Evolutionary conservation across 352 stramenopile genomes (phyloP), one percentile per base, ranked within the genome.

Genomic region (Phytophthora pluvialis): DNA sequence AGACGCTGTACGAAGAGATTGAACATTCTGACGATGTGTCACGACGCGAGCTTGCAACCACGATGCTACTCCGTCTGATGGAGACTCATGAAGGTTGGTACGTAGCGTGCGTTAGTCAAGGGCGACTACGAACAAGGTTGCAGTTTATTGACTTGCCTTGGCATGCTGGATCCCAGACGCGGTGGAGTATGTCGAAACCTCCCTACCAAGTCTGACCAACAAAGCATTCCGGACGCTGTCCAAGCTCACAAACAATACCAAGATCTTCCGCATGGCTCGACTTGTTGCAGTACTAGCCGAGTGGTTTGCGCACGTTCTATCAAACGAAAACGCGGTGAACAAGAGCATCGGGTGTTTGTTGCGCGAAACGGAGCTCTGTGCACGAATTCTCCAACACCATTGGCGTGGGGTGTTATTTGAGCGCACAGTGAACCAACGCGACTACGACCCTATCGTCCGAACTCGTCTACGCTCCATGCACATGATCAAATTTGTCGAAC

Each of bases 311-410:
- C 59, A 72, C 3, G 72, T 84, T 8, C 45, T 93, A 6, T 89
- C 83, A 16, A 72, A 64, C 9, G 78, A 94, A 54, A 94, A 90
- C 40, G 86, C 80, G 7, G 78, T 64, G 5, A 70, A 50, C 13
- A 87, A 90, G 46, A 77, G 78, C 21, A 67, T 88, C 28, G 50
- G 53, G 2, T 88, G 70, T 42, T 63, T 94, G 18, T 54, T 91
- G 7, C 81, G 81, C 1, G 81, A 90, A 57, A 80, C 72, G 1
- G 86, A 94, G 18, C 47, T 88, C 8, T 91, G 83, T 16, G 80
- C 86, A 6, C 81, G 81, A 12, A 86, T 94, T 42, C 52, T 94
- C 4, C 86, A 94, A 63, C 86, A 94, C 42, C 79, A 91, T 45
- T 90, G 83, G 76, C 78, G 86, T 2, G 75, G 83, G 11, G 76